Evolutionary conservation across 768 basidiomycete genomes (phyloP).

Genomic region (Suillus paluster): DNA sequence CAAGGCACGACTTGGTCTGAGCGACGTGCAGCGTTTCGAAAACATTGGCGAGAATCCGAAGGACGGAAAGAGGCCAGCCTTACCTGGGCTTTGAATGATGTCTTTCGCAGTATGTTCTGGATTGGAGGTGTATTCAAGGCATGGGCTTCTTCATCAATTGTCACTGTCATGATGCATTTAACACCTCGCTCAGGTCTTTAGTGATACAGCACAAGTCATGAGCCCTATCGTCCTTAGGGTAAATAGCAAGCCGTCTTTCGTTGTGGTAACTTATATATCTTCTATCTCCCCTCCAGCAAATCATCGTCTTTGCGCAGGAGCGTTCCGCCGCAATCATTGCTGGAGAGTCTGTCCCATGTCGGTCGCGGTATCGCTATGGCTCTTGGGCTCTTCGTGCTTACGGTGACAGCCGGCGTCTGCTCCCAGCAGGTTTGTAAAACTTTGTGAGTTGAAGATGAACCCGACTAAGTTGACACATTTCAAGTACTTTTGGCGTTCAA

Average conservation of each 20-base stretch:
- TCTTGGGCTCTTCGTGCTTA: slow-evolving; percentile 54
- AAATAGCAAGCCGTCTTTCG: neutral
- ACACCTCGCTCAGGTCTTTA: slow-evolving; percentile 47
- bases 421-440: slow-evolving; percentile 57
- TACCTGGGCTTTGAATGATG: slow-evolving; percentile 63
- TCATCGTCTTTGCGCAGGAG: slow-evolving; percentile 64
- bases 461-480: neutral
- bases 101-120: slow-evolving; percentile 65
- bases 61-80: slow-evolving; percentile 55
- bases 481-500: slow-evolving; percentile 76
- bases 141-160: neutral
- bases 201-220: slow-evolving; percentile 65
- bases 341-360: slow-evolving; percentile 42
- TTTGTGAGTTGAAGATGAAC: neutral
- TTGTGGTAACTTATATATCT: neutral
- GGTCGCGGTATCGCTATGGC: slow-evolving; percentile 65
- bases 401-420: slow-evolving; percentile 56
- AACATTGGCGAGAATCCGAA: slow-evolving; percentile 48
- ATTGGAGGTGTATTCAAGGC: slow-evolving; percentile 64
- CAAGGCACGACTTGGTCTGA: slow-evolving; percentile 26
- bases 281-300: slow-evolving; percentile 38
- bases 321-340: slow-evolving; percentile 43
- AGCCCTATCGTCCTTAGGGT: slow-evolving; percentile 67
- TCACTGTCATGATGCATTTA: neutral
- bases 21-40: slow-evolving; percentile 37